Evolutionary conservation across 352 stramenopile genomes (phyloP).

Genomic region (Globisporangium nodosum): DNA sequence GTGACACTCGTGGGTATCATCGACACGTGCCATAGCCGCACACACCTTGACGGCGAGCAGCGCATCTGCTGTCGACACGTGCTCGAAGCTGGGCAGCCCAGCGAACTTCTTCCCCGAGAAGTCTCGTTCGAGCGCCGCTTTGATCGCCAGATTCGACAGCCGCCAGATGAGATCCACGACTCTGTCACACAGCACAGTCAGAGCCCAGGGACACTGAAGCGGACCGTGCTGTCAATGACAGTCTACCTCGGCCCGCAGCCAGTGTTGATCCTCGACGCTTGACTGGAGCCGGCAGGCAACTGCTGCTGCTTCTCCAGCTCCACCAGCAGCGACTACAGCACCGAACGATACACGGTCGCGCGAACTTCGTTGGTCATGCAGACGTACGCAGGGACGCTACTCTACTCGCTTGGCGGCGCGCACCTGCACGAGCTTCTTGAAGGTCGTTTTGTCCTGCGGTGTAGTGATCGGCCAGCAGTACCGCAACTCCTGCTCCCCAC

Average conservation of each 20-base stretch:
- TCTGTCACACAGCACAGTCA: conserved; percentile 8
- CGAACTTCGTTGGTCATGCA: neutral
- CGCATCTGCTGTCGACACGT: conserved; percentile 6
- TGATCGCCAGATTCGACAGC: conserved; percentile 36
- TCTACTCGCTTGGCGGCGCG: no score
- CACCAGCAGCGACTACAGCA: conserved; percentile 21
- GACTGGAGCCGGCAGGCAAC: conserved; percentile 42
- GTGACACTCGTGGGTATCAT: no score
- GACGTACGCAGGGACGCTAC: no score
- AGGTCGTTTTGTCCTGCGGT: conserved; percentile 52
- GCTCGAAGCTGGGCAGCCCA: neutral
- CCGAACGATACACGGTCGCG: neutral
- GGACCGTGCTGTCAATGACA: neutral
- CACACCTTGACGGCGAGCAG: conserved; percentile 17
- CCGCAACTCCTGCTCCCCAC: conserved; percentile 27
- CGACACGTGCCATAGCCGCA: neutral
- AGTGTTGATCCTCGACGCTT: conserved; percentile 45
- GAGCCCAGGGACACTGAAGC: neutral
- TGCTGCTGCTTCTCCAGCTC: conserved; percentile 40
- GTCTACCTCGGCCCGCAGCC: conserved; percentile 37
- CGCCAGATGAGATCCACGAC: conserved; percentile 52
- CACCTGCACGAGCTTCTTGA: conserved; percentile 58
- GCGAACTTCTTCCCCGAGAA: conserved; percentile 13
- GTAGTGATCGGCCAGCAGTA: conserved; percentile 54
- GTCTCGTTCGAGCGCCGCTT: conserved; percentile 18